phyloP scores from a whole-genome alignment of 2,329 filamentous ascomycete genomes.

The Sclerotiophoma versabilis region DNA sequence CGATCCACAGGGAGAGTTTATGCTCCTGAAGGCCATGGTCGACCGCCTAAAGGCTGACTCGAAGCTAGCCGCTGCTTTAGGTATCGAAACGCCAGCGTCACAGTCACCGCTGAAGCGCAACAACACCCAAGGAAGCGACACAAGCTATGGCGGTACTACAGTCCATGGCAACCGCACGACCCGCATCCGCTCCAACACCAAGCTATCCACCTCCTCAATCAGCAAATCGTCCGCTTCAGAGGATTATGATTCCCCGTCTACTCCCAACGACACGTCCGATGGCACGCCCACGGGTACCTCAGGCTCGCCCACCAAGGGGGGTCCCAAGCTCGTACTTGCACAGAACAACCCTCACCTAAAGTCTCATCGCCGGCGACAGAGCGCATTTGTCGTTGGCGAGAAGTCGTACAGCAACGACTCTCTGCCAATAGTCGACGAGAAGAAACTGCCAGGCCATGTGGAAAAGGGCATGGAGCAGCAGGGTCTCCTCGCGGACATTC shows the following conservation, averaged over 20 bases:
- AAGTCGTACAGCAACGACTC: conserved; percentile 53
- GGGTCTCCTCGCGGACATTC: conserved; percentile 84
- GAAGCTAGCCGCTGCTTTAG: conserved; percentile 63
- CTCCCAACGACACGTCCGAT: conserved; percentile 24
- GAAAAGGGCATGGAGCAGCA: conserved; percentile 88
- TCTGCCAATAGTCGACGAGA: conserved; percentile 48
- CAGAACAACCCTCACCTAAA: conserved; percentile 86
- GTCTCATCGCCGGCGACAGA: conserved; percentile 68
- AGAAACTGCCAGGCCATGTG: conserved; percentile 64
- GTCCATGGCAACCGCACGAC: conserved; percentile 44
- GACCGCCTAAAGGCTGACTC: conserved; percentile 74
- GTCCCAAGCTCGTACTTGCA: conserved; percentile 77
- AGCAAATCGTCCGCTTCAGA: conserved; percentile 28
- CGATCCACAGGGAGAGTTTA: conserved; percentile 89
- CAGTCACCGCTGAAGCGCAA: conserved; percentile 37
- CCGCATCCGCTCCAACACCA: conserved; percentile 43
- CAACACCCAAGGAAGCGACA: conserved; percentile 43
- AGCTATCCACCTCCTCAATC: conserved; percentile 23
- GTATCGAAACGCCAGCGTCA: conserved; percentile 43
- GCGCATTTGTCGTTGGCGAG: conserved; percentile 51
- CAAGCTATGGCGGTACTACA: conserved; percentile 43
- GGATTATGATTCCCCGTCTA: conserved; percentile 29
- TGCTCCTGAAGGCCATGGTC: conserved; percentile 80
- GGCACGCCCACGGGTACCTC: conserved; percentile 35
- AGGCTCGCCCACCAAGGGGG: conserved; percentile 57